Evolutionary conservation across 2,329 filamentous ascomycete genomes (phyloP), one percentile per base, ranked within the genome.

Genomic region (Calycina marina): DNA sequence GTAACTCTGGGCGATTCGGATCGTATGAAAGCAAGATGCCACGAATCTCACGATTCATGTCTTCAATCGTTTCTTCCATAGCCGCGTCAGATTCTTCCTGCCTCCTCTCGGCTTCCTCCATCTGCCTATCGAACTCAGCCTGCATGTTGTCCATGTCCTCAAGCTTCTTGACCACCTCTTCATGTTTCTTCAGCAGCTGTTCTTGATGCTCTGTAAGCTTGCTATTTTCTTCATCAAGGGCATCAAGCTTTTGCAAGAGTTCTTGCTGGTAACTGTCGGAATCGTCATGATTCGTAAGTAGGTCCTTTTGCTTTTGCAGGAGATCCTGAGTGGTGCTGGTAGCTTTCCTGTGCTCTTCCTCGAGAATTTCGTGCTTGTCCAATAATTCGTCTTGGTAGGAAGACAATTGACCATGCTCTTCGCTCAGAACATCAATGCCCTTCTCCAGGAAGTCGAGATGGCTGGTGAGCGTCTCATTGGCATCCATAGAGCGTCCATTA

Each of bases 371-470:
- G n/a, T n/a, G n/a, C n/a, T n/a, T n/a, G n/a, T n/a, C n/a, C n/a
- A n/a, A n/a, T n/a, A n/a, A n/a, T n/a, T n/a, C n/a, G n/a, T n/a
- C n/a, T n/a, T 29, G 13, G 39, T 18, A n/a, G n/a, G n/a, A n/a
- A n/a, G n/a, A n/a, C n/a, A n/a, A n/a, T 13, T 34, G 32, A 9
- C 30, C 34, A 45, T 75, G 67, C 42, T 73, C 71, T 11, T 68
- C 61, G 22, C 64, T 61, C 8, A 86, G 67, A 6, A 65, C 63
- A 17, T 63, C 58, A 18, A 90, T 56, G 1, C 72, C 71, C 44
- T 69, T 68, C 37, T 80, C 73, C 3, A 92, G 61, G 46, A 84
- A 86, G 25, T 77, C 70, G 13, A 90, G 55, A 47, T 86, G 77
- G 24, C 50, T 59, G 16, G 54, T 53, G 14, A 77, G 52, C 35